These are phyloP conservation scores for Auriscalpium orientale DNA, from an alignment of 768 basidiomycete genomes.

Conservation along the genomic window DNA sequence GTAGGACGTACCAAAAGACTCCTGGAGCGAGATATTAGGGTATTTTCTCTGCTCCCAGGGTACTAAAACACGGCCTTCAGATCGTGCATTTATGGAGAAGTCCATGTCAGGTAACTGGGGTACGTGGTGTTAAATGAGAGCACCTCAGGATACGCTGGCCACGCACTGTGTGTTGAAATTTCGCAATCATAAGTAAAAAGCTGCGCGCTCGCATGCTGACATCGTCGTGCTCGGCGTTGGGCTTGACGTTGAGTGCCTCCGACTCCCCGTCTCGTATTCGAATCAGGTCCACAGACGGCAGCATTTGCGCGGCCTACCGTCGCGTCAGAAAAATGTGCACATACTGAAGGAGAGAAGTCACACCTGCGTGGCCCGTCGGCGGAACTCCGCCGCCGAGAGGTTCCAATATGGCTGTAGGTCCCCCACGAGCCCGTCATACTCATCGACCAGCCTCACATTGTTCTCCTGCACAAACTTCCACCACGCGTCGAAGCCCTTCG, in stretches of 20 bases:
- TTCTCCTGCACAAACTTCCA: constrained; percentile 71
- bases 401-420: constrained; percentile 86
- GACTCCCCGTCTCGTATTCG: constrained; percentile 61
- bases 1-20: constrained; percentile 24
- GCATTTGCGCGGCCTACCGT: constrained; percentile 48
- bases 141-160: too few species aligned
- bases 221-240: constrained; percentile 54
- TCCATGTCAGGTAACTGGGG: constrained; percentile 86
- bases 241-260: constrained; percentile 47
- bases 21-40: constrained; percentile 56
- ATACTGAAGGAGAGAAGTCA: constrained; percentile 11
- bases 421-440: constrained; percentile 72
- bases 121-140: constrained; percentile 1
- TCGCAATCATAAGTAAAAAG: constrained; percentile 67
- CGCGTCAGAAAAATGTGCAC: not conserved
- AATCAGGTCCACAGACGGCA: constrained; percentile 86
- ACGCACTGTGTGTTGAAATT: constrained; percentile 57
- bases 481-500: constrained; percentile 89
- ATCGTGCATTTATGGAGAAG: constrained; percentile 87
- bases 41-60: constrained; percentile 82
- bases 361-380: constrained; percentile 56
- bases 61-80: constrained; percentile 88
- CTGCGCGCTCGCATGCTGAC: constrained; percentile 73
- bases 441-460: constrained; percentile 76
- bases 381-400: constrained; percentile 62